Evolutionary conservation across 345 rosid species (phyloP), one percentile per base, ranked within the genome.

Genomic region (Boechera retrofracta): DNA sequence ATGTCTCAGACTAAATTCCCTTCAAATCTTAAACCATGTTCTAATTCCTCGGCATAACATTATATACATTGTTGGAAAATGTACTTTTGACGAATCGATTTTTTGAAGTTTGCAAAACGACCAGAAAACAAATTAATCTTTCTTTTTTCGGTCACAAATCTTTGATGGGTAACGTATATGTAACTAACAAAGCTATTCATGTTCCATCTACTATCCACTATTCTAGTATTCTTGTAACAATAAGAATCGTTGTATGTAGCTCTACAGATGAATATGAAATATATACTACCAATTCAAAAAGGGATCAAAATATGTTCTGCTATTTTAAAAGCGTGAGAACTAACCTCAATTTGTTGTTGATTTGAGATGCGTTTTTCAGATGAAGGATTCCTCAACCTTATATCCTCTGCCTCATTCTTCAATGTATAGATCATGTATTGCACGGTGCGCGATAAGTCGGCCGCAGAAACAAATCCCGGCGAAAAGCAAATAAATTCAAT

Each of bases 1-100:
- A 41, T 60, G 55, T 76, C 56, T 77, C 58, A 21, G 75, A 60
- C 21, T 33, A 28, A 36, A 33, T 26, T 58, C 41, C 33, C 44
- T 45, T 67, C 45, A 59, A 48, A 38, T 26, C 47, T 59, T 28
- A 60, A 26, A 29, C 59, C 28, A 57, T 35, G 56, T 21, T 44
- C 57, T 55, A 21, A 48, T 48, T 48, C 53, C 36, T 60, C 24
- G 44, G 66, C 49, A 56, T 5, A 45, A 51, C 49, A 74, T 66
- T 38, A 48, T 16, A 24, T 21, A 56, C 12, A 45, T 65, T 7
- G 36, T 36, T 4, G 42, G 11, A 38, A 9, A 38, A 38, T 38
- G 10, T 38, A 38, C 10, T 38, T 8, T 38, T 38, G 42, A 9
- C 42, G 2, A 38, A 39, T 39, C 11, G 42, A 39, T 39, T 39